phyloP scores from a whole-genome alignment of 257 asterid genomes.

The Penstemon davidsonii region DNA sequence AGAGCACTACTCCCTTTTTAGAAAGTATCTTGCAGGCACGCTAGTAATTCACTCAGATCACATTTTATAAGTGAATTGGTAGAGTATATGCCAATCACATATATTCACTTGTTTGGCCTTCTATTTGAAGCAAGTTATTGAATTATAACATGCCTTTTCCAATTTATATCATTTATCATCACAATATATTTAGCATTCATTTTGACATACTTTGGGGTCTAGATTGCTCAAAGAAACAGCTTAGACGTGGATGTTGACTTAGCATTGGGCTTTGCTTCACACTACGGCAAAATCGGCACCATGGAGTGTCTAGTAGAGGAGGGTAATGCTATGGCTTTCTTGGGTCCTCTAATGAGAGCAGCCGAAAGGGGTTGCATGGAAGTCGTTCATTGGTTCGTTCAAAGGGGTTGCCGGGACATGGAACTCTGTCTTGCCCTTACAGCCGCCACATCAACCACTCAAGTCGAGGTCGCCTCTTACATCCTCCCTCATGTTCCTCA shows the following conservation, averaged over 20 bases:
- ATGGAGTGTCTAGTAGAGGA: constrained; percentile 98
- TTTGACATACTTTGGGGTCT: constrained; percentile 19
- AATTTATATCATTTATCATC: neutral
- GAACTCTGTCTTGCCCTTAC: constrained; percentile 96
- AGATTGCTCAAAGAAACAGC: constrained; percentile 99
- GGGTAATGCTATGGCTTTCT: constrained; percentile 91
- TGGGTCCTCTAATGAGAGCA: constrained; percentile 97
- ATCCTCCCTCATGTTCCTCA: constrained; percentile 97
- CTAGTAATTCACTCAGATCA: neutral
- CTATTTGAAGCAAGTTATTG: neutral
- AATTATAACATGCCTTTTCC: neutral
- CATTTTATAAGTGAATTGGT: neutral
- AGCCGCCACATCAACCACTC: constrained; percentile 95
- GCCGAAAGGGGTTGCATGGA: constrained; percentile 95
- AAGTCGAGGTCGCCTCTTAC: constrained; percentile 72
- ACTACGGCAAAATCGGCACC: constrained; percentile 82
- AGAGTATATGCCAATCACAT: neutral
- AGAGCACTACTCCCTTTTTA: no score
- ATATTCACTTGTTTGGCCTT: neutral
- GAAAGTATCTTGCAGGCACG: neutral
- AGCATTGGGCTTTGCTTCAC: constrained; percentile 95
- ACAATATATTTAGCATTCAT: neutral
- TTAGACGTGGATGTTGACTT: constrained; percentile 96
- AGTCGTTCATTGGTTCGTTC: constrained; percentile 91
- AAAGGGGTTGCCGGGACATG: constrained; percentile 93